These are phyloP conservation scores for Mucor piriformis DNA, from an alignment of 371 early-diverging fungal genomes.

Conservation along the genomic window DNA sequence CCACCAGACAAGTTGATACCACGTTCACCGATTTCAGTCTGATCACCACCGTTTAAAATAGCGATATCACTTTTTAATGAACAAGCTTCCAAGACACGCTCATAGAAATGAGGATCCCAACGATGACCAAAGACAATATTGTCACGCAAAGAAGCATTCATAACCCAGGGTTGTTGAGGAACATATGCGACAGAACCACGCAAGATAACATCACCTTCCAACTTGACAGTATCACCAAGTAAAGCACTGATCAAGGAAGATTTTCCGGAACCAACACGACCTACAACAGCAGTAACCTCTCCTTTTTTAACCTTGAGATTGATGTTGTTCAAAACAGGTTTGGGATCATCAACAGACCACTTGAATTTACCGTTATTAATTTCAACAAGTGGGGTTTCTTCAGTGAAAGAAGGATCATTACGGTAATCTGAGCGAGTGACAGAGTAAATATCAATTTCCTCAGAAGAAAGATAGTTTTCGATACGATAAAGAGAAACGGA, in stretches of 20 bases:
- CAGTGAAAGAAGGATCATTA: constrained; percentile 30
- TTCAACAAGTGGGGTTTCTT: constrained; percentile 43
- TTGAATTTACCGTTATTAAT: constrained; percentile 36
- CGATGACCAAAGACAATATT: constrained; percentile 92
- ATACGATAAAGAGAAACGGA: constrained; percentile 84
- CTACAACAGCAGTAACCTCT: constrained; percentile 78
- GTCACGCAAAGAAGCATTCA: constrained; percentile 88
- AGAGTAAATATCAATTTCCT: constrained; percentile 75
- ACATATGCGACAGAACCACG: constrained; percentile 90
- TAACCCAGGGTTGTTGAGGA: constrained; percentile 93
- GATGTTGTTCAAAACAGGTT: constrained; percentile 66
- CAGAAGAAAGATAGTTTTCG: constrained; percentile 71
- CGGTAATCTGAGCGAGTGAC: constrained; percentile 55
- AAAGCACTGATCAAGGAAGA: constrained; percentile 82
- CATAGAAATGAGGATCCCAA: constrained; percentile 79
- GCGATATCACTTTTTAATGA: constrained; percentile 78
- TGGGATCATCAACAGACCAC: constrained; percentile 35
- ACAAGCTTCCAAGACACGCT: constrained; percentile 57
- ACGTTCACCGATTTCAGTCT: constrained; percentile 93
- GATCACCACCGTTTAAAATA: constrained; percentile 83
- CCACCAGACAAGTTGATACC: constrained; percentile 92
- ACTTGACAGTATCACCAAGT: constrained; percentile 85
- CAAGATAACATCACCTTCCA: constrained; percentile 67
- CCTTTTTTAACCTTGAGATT: constrained; percentile 66
- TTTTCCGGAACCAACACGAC: constrained; percentile 89